phyloP scores from a whole-genome alignment of 2,329 filamentous ascomycete species.

The Fusarium transvaalense region DNA sequence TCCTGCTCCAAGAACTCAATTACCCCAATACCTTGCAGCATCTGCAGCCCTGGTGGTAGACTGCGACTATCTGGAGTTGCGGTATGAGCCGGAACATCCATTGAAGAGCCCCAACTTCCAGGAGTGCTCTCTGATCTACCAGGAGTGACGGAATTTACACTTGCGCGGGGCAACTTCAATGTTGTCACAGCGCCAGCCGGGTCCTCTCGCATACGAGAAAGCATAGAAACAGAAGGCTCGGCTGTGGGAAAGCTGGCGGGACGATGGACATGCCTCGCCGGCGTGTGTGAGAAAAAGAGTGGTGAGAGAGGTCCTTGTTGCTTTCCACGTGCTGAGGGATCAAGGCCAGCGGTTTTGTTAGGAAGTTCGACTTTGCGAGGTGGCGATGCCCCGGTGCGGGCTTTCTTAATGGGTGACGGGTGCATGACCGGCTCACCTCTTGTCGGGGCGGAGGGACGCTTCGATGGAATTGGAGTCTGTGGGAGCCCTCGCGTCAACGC shows the following conservation, averaged over 20 bases:
- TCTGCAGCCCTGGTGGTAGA: constrained; percentile 63
- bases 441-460: constrained; percentile 45
- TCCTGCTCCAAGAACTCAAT: constrained; percentile 82
- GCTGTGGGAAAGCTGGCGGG: constrained; percentile 55
- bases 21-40: constrained; percentile 74
- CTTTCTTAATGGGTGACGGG: constrained; percentile 60
- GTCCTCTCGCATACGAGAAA: constrained; percentile 61
- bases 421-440: constrained; percentile 51
- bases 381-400: constrained; percentile 61
- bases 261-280: constrained; percentile 54
- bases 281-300: constrained; percentile 64
- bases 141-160: constrained; percentile 62
- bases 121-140: constrained; percentile 64
- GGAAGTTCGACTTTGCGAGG: constrained; percentile 61
- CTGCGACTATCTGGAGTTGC: constrained; percentile 65
- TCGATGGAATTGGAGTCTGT: constrained; percentile 39
- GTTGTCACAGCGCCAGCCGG: constrained; percentile 62
- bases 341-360: constrained; percentile 41
- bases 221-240: constrained; percentile 61
- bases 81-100: constrained; percentile 65
- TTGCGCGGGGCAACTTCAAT: constrained; percentile 67
- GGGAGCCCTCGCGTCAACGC: constrained; percentile 30
- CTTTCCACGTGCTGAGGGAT: constrained; percentile 43
- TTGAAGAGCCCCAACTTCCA: constrained; percentile 65
- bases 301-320: constrained; percentile 61